Percentiles rank a stretch among this genome's conserved stretches.
These are phyloP conservation scores for Coniosporium tulheliwenetii DNA, from an alignment of 2,329 filamentous ascomycete genomes.

Conservation along the genomic window DNA sequence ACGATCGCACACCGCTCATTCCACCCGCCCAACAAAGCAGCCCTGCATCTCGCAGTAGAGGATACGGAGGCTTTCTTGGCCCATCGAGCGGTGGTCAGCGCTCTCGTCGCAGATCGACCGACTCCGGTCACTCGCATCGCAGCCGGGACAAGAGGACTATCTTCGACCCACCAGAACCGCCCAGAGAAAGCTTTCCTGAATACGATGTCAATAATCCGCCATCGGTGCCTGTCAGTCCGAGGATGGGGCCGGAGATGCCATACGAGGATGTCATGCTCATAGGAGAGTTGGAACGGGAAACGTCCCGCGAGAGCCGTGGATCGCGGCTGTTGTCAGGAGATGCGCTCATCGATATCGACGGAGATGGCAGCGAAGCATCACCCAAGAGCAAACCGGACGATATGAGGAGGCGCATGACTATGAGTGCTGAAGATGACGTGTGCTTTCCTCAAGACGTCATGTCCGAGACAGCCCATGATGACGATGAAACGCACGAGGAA, in stretches of 20 bases:
- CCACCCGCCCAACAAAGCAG: conserved; percentile 16
- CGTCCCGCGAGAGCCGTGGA: conserved; percentile 13
- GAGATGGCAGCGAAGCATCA: conserved; percentile 8
- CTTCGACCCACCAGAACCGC: too few species aligned
- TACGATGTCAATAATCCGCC: conserved; percentile 53
- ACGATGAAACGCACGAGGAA: conserved; percentile 36
- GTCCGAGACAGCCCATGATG: conserved; percentile 49
- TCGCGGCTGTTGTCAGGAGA: conserved; percentile 12
- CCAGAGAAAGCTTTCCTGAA: conserved; percentile 10
- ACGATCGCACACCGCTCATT: conserved; percentile 39
- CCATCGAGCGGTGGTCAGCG: conserved; percentile 14
- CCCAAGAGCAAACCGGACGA: conserved; percentile 12
- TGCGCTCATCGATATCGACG: conserved; percentile 34
- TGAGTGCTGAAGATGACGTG: conserved; percentile 64
- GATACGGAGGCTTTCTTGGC: conserved; percentile 16
- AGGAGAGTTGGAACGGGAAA: conserved; percentile 36
- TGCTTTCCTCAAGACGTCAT: conserved; percentile 73
- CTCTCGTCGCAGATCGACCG: conserved; percentile 14
- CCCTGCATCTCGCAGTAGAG: conserved; percentile 12
- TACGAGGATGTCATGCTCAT: conserved; percentile 53
- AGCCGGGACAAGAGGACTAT: background rate
- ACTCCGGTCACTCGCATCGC: conserved; percentile 9
- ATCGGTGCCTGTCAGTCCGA: conserved; percentile 43
- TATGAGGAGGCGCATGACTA: conserved; percentile 41
- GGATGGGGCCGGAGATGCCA: conserved; percentile 30